Base-by-base conservation (phyloP, 2,329 filamentous ascomycete genomes). In the Trichoderma arundinaceum region DNA sequence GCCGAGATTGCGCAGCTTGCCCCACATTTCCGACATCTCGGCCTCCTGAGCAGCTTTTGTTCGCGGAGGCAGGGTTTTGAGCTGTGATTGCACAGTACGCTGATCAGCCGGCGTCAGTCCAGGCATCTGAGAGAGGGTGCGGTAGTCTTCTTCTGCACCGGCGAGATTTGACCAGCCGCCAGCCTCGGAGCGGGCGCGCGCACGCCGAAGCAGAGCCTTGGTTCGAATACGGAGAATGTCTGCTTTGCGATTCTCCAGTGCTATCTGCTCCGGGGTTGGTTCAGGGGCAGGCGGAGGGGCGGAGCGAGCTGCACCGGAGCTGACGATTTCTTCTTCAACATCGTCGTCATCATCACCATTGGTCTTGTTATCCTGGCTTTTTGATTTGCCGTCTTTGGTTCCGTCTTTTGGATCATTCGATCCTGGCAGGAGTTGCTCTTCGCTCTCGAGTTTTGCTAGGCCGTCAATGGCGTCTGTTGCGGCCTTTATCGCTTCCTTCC, bases 11-110 rank as follows among this genome's bases (percentile, higher is more conserved):
- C 96, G 97, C 72, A 99, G 79, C 80, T 98, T 97, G 17, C 90
- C 92, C 93, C 97, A 96, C 93, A 98, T 97, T 79, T 99, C 94
- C 2, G 86, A 89, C 86, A 95, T 92, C 78, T 99, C 95, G 71
- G 85, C 86, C 74, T 97, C 90, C 78, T 93, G 92, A 1, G 94
- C 93, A 17, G 85, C 86, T 69, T 94, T 91, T 57, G 92, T 85
- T 68, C 84, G 83, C 1, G 84, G 80, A 1, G 92, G 92, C 44
- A 98, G 78, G 22, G 82, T 80, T 13, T 82, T 77, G 66, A 96
- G 81, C 71, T 92, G 90, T 33, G 81, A 78, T 60, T 87, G 82
- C 1, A 96, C 90, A 15, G 90, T 85, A 72, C 84, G 88, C 74
- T 80, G 81, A 72, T 97, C 94, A 8, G 86, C 82, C 0, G 82